phyloP scores from a whole-genome alignment of 345 rosid genomes.

The Trapa incisa region DNA sequence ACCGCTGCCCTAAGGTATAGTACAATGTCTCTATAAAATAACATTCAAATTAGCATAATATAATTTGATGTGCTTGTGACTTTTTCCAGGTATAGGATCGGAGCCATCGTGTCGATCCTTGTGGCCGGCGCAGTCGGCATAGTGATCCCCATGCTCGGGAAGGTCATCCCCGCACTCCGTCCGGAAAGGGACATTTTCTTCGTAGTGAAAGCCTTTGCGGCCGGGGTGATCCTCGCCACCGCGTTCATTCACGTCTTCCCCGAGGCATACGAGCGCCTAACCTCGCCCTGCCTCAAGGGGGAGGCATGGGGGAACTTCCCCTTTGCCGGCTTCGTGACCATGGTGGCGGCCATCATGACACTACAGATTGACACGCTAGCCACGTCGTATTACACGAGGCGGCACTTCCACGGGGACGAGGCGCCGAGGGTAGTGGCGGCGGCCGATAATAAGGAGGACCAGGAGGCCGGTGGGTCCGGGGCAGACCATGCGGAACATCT shows the following conservation, averaged over 20 bases:
- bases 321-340: constrained; percentile 65
- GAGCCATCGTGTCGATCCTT: constrained; percentile 34
- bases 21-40: no score
- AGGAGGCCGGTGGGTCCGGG: constrained; percentile 3
- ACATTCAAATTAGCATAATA: no score
- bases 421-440: constrained; percentile 2
- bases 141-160: constrained; percentile 35
- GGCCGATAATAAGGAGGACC: constrained; percentile 15
- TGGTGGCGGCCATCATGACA: constrained; percentile 50
- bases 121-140: constrained; percentile 37
- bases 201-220: constrained; percentile 52
- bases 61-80: no score
- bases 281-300: constrained; percentile 29
- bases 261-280: constrained; percentile 58
- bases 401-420: constrained; percentile 14
- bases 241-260: constrained; percentile 80
- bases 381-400: constrained; percentile 26
- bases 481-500: constrained; percentile 25
- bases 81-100: constrained; percentile 19
- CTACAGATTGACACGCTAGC: constrained; percentile 56
- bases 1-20: constrained; percentile 21
- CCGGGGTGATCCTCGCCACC: constrained; percentile 68
- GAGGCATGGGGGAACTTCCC: constrained; percentile 73
- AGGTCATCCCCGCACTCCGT: constrained; percentile 16
- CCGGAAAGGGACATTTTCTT: constrained; percentile 27